Evolutionary conservation across 768 basidiomycete genomes (phyloP).

Genomic region (Kwoniella sp.): DNA sequence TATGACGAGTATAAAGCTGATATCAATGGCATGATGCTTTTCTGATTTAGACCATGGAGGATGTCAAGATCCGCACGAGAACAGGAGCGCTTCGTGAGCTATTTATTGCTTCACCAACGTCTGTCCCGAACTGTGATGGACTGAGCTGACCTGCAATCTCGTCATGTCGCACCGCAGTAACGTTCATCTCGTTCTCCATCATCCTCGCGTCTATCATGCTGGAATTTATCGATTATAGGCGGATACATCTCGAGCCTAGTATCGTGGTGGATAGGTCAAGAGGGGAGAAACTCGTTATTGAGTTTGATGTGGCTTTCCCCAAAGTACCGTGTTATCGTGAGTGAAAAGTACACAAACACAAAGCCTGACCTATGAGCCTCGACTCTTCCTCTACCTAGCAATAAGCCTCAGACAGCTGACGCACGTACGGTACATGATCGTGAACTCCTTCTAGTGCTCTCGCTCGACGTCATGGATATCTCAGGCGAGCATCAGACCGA

Average conservation of each 20-base stretch:
- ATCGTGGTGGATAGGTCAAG: constrained; percentile 92
- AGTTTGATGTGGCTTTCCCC: constrained; percentile 91
- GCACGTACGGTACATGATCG: too few species aligned
- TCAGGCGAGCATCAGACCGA: constrained; percentile 90
- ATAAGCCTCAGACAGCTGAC: too few species aligned
- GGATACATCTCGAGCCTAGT: constrained; percentile 78
- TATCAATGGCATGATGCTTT: constrained; percentile 6
- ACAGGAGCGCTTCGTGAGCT: constrained; percentile 82
- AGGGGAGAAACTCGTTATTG: constrained; percentile 90
- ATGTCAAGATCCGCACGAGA: constrained; percentile 98
- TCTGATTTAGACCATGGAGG: constrained; percentile 99
- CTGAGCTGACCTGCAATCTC: background rate
- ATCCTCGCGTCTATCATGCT: constrained; percentile 88
- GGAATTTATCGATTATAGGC: constrained; percentile 94
- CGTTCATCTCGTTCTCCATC: constrained; percentile 84
- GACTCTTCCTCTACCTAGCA: too few species aligned
- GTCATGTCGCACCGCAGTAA: constrained; percentile 64
- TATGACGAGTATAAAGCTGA: background rate
- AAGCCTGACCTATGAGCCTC: too few species aligned
- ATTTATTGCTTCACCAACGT: background rate
- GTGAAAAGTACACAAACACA: too few species aligned
- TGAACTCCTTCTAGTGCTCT: constrained; percentile 69
- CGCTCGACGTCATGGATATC: constrained; percentile 97
- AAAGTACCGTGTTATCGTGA: constrained; percentile 94
- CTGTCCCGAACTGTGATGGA: too few species aligned